A percentile compares a stretch with the other conserved stretches of the same genome.
Conservation (phyloP, 345 rosid species). For the Bretschneidera sinensis region DNA sequence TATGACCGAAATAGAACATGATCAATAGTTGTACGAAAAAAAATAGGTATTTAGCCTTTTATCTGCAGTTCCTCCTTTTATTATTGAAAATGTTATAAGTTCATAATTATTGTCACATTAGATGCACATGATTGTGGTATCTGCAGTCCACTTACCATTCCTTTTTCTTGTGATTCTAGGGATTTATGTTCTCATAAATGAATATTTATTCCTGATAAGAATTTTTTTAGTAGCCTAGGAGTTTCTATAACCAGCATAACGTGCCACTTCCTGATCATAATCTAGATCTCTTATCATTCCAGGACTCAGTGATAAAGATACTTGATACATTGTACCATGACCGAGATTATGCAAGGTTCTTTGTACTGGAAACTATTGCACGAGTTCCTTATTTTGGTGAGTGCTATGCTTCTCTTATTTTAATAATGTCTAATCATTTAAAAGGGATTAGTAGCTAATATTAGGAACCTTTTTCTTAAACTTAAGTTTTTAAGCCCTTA, state of each 20-base stretch:
- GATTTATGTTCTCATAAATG: background rate
- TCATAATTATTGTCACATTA: too few relatives aligned
- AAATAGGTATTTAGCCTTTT: too few relatives aligned
- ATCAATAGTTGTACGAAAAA: too few relatives aligned
- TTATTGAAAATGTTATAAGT: background rate
- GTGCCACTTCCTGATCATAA: background rate
- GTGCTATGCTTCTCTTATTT: constrained; percentile 7
- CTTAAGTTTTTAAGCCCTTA: too few relatives aligned
- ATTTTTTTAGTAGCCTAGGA: background rate
- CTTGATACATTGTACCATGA: constrained; percentile 80
- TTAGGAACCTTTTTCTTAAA: background rate
- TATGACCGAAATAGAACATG: too few relatives aligned
- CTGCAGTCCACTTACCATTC: background rate
- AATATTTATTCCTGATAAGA: background rate
- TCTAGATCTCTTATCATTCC: constrained; percentile 20
- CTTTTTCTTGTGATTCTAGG: background rate
- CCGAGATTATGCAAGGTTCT: constrained; percentile 83
- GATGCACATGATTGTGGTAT: background rate
- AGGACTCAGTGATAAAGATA: constrained; percentile 89
- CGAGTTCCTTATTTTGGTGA: constrained; percentile 96
- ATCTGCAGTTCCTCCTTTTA: background rate
- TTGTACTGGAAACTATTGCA: constrained; percentile 92
- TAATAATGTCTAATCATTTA: too few relatives aligned
- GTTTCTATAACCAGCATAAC: background rate
- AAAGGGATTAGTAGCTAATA: background rate